These are phyloP conservation scores for Xylariaceae sp. DNA, from an alignment of 2,329 filamentous ascomycete genomes.

Conservation along the genomic window DNA sequence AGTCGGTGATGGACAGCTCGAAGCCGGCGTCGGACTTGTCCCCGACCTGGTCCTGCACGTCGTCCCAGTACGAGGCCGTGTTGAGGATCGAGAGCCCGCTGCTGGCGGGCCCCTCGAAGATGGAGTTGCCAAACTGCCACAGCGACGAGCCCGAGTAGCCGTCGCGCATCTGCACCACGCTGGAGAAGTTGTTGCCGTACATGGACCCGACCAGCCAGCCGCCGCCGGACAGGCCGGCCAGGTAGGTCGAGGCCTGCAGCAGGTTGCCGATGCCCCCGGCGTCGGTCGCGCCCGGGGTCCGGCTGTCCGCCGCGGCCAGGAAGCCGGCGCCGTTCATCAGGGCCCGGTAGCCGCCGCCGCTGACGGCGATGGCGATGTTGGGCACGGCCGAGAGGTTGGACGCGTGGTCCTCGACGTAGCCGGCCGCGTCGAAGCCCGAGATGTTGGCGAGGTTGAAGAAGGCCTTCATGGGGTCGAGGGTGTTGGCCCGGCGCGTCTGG, in stretches of 20 bases:
- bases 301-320: constrained; percentile 59
- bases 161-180: constrained; percentile 35
- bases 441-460: constrained; percentile 69
- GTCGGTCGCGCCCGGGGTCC: constrained; percentile 52
- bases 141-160: constrained; percentile 22
- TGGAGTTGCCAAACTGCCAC: constrained; percentile 30
- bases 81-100: constrained; percentile 19
- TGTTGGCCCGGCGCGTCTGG: constrained; percentile 60
- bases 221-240: constrained; percentile 67
- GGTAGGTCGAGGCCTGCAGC: constrained; percentile 62
- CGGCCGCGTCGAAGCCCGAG: constrained; percentile 48
- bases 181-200: constrained; percentile 69
- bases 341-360: constrained; percentile 66
- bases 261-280: constrained; percentile 59
- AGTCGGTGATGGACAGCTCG: constrained; percentile 61
- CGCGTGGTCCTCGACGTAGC: constrained; percentile 59
- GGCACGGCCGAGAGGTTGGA: constrained; percentile 53
- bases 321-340: constrained; percentile 64
- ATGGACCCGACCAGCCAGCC: constrained; percentile 70
- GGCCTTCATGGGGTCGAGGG: constrained; percentile 64
- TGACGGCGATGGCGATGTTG: constrained; percentile 57
- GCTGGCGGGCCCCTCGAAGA: constrained; percentile 26
- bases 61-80: constrained; percentile 49
- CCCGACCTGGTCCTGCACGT: constrained; percentile 49
- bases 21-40: constrained; percentile 58